phyloP scores from a whole-genome alignment of 169 alveolate genomes.

The Plasmodium vivax region DNA sequence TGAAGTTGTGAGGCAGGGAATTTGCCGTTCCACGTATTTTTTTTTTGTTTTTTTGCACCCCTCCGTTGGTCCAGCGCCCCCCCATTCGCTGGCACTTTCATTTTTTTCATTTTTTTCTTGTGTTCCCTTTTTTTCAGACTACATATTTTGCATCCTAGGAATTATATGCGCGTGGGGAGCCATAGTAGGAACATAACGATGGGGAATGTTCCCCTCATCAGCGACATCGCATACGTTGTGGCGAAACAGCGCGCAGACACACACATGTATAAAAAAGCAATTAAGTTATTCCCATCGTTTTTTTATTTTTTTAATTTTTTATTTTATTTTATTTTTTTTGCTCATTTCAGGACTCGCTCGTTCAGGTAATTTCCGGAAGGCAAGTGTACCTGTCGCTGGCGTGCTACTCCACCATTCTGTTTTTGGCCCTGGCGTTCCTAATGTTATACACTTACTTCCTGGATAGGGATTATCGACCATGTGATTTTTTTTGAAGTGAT shows the following conservation, averaged over 20 bases:
- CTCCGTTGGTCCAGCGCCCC: not conserved
- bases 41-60: not conserved
- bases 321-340: not conserved
- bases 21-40: not conserved
- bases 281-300: not conserved
- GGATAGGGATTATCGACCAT: constrained; percentile 65
- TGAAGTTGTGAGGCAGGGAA: not conserved
- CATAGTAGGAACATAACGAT: constrained; percentile 16
- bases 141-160: constrained; percentile 62
- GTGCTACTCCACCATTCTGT: constrained; percentile 25
- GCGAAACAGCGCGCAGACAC: not conserved
- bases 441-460: constrained; percentile 5
- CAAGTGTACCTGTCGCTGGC: constrained; percentile 20
- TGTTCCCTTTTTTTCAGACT: constrained; percentile 23
- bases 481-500: constrained; percentile 37
- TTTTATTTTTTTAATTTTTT: not conserved
- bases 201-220: not conserved
- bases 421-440: not conserved
- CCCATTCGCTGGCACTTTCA: not conserved
- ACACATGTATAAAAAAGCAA: not conserved
- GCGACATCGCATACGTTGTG: not conserved
- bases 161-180: constrained; percentile 75
- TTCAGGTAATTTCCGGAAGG: constrained; percentile 33
- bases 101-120: not conserved
- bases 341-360: constrained; percentile 56